Evolutionary conservation across 768 basidiomycete species (phyloP).

Genomic region (Leccinum boreale): DNA sequence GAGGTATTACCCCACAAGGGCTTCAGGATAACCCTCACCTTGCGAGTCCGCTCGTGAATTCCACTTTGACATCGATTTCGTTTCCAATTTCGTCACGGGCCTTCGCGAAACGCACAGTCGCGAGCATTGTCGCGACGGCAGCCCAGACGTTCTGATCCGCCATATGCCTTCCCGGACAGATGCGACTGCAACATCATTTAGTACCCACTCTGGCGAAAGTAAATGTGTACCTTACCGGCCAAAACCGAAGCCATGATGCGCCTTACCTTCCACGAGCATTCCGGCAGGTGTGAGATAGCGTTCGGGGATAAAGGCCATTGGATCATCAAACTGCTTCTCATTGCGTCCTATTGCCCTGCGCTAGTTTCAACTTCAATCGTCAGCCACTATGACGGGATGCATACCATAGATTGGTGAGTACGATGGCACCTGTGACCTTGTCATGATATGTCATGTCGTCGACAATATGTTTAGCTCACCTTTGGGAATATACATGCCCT

Average conservation of each 20-base stretch:
- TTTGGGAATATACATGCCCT: slow-evolving; percentile 31
- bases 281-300: slow-evolving; percentile 40
- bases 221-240: slow-evolving; percentile 20
- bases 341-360: slow-evolving; percentile 49
- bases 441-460: not conserved
- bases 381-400: not conserved
- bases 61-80: slow-evolving; percentile 23
- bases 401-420: slow-evolving; percentile 28
- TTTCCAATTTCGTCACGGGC: slow-evolving; percentile 28
- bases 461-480: slow-evolving; percentile 9
- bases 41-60: slow-evolving; percentile 24
- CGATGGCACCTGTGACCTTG: slow-evolving; percentile 11
- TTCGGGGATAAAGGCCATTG: slow-evolving; percentile 53
- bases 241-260: slow-evolving; percentile 17
- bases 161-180: slow-evolving; percentile 35
- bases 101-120: slow-evolving; percentile 27
- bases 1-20: not conserved
- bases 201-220: not conserved
- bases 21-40: slow-evolving; percentile 8
- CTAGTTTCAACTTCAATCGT: not conserved
- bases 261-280: slow-evolving; percentile 5
- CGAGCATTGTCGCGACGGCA: slow-evolving; percentile 29
- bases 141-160: slow-evolving; percentile 34
- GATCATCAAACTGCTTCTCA: slow-evolving; percentile 46
- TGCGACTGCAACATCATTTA: slow-evolving; percentile 16